phyloP scores from a whole-genome alignment of 2,329 filamentous ascomycete genomes.

The Hortaea werneckii region DNA sequence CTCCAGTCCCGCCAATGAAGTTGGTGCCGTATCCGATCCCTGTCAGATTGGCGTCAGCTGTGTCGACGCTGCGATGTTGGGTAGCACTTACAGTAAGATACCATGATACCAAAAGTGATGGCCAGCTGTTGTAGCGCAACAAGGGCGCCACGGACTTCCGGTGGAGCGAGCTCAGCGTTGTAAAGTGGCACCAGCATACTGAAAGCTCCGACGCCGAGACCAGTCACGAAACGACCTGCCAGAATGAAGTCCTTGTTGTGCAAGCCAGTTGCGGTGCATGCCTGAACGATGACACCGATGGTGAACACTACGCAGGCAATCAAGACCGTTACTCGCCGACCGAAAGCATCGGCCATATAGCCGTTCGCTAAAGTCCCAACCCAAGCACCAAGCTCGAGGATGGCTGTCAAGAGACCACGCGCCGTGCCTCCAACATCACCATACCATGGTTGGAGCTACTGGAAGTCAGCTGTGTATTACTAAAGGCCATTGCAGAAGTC shows the following conservation, averaged over 20 bases:
- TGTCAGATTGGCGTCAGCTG: neutral
- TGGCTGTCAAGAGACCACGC: constrained; percentile 11
- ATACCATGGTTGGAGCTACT: neutral
- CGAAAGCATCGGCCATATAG: constrained; percentile 59
- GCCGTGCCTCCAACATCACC: neutral
- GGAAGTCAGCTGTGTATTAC: constrained; percentile 4
- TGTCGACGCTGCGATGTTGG: neutral
- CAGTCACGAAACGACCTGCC: constrained; percentile 61
- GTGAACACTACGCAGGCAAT: constrained; percentile 58
- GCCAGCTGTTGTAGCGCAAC: constrained; percentile 57
- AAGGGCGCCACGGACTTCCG: constrained; percentile 55
- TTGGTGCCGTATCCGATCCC: constrained; percentile 28
- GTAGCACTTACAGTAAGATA: constrained; percentile 18
- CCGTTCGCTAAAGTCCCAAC: constrained; percentile 59
- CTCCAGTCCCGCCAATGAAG: constrained; percentile 41
- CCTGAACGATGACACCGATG: constrained; percentile 50
- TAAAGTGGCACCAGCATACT: constrained; percentile 50
- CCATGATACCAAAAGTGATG: constrained; percentile 46
- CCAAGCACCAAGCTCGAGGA: constrained; percentile 37
- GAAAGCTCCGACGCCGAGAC: constrained; percentile 57
- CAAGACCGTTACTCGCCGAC: constrained; percentile 59
- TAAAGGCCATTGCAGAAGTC: constrained; percentile 11
- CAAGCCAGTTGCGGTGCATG: neutral
- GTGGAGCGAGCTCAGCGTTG: constrained; percentile 39
- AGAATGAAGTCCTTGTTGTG: constrained; percentile 42